Evolutionary conservation across 1,284 basidiomycete species (phyloP), one percentile per base, ranked within the genome.

Genomic region (Pseudozyma pruni): DNA sequence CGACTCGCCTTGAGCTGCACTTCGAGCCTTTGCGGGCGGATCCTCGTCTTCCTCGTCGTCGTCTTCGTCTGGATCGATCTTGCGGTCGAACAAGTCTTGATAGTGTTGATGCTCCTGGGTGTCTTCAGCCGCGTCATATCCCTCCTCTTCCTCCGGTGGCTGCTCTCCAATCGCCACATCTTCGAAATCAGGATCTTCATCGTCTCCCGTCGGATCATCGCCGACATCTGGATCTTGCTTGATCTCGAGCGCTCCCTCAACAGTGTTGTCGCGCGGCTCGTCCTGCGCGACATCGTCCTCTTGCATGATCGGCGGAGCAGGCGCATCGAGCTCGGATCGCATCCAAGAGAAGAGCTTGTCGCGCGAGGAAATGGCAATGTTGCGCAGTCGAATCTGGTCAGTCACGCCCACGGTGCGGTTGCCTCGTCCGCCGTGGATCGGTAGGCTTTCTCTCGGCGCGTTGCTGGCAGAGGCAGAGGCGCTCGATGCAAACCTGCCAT

Each of bases 321-420:
- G 70, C 4, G 55, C 53, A 49, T 76, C 67, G 9, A 77, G 55
- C 35, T 75, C 54, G 4, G 49, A 35, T 3, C 78, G 61, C 78
- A 80, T 79, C 78, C 78, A 80, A 1, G 59, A 55, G 53, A 80
- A 80, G 7, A 80, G 62, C 43, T 72, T 72, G 27, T 80, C 76
- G 11, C 63, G 59, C 3, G 76, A 72, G 13, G 54, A 49, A 11
- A 74, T 48, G 16, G 71, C 70, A 19, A 79, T 75, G 46, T 80
- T 75, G n/a, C 78, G 68, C 45, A 80, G 33, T 14, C 78, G 51
- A 0, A 80, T 66, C 37, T 74, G 55, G 31, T 80, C 73, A 9
- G 78, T 80, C 32, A 72, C 53, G 2, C 57, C 70, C 10, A 75
- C 70, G 5, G 66, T 76, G 29, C 51, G 53, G 42, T 47, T 57